Evolutionary conservation across 495 filamentous ascomycete genomes (phyloP).

Genomic region (Penicilliopsis zonata): DNA sequence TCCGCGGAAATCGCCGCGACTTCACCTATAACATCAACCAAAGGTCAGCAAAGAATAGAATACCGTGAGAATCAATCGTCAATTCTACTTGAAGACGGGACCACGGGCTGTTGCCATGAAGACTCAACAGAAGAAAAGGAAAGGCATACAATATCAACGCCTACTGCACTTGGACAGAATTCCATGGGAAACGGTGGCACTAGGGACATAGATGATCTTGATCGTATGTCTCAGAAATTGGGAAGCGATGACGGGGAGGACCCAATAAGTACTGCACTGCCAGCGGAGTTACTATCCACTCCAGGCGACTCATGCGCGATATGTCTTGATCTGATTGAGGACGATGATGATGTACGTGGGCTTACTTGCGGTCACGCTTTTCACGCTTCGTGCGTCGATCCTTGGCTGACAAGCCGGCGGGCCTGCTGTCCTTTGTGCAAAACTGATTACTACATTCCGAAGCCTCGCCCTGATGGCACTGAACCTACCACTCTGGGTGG

Average conservation of each 20-base stretch:
- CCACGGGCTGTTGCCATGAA: constrained; percentile 1
- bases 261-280: constrained; percentile 70
- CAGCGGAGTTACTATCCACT: constrained; percentile 68
- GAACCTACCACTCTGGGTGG: not conserved
- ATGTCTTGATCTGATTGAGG: constrained; percentile 77
- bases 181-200: no score
- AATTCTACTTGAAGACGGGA: constrained; percentile 5
- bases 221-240: constrained; percentile 6
- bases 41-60: constrained; percentile 10
- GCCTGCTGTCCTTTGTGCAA: constrained; percentile 98
- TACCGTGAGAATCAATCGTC: constrained; percentile 8
- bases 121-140: constrained; percentile 11
- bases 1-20: no score
- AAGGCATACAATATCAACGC: not conserved
- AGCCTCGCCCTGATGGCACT: not conserved
- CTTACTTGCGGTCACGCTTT: constrained; percentile 93
- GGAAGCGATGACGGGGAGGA: constrained; percentile 55
- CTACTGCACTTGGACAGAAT: no score
- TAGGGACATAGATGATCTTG: no score
- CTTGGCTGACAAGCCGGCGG: constrained; percentile 85
- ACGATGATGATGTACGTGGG: constrained; percentile 77
- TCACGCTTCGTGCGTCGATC: constrained; percentile 87
- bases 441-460: constrained; percentile 22
- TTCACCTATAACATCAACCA: constrained; percentile 5
- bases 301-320: constrained; percentile 94